Conservation (phyloP, 441 rosid species). For the Gossypium davidsonii region DNA sequence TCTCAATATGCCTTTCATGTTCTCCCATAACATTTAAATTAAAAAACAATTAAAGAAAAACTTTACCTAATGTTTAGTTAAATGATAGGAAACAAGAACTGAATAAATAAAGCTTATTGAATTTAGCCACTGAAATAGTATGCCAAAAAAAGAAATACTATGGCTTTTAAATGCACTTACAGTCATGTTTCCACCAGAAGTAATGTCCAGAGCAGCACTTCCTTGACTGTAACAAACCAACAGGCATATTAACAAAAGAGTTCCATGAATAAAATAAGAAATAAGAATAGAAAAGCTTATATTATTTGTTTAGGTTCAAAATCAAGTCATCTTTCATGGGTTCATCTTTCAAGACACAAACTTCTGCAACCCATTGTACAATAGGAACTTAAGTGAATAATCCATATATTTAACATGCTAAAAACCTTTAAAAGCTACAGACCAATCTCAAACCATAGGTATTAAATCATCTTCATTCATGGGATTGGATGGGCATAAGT, state of each 20-base stretch:
- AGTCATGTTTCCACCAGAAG: conserved; percentile 73
- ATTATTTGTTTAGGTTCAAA: background rate
- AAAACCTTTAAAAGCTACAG: conserved; percentile 6
- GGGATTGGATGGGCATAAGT: background rate
- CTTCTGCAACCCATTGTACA: background rate
- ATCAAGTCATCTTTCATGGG: background rate
- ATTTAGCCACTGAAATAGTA: conserved; percentile 1
- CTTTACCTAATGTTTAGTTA: background rate
- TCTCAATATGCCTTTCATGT: conserved; percentile 4
- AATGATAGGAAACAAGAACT: background rate
- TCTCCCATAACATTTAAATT: background rate
- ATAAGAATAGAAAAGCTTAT: background rate
- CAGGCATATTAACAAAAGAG: conserved; percentile 11
- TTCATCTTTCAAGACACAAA: background rate
- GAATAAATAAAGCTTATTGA: background rate
- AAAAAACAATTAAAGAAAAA: background rate
- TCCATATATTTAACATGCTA: background rate
- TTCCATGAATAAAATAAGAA: conserved; percentile 8
- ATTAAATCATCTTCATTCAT: background rate
- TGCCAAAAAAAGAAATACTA: background rate
- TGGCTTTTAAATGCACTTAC: conserved; percentile 41
- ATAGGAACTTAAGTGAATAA: background rate
- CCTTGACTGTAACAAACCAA: conserved; percentile 60
- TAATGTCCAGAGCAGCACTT: conserved; percentile 64
- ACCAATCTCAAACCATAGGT: background rate